Evolutionary conservation across 257 asterid species (phyloP).

Genomic region (Linaria vulgaris): DNA sequence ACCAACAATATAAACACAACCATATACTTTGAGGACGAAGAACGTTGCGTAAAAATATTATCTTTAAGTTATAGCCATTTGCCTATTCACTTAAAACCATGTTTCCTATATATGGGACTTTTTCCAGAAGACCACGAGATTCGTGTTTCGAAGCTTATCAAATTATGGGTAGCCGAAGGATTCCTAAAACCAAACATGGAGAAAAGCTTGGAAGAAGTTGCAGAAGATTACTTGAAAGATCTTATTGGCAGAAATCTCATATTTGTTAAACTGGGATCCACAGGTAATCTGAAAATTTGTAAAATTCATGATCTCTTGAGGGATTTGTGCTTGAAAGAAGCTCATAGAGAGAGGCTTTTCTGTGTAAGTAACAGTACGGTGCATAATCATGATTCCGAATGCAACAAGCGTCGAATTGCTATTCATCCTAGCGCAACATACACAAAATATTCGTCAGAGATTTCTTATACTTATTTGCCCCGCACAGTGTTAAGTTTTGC

Average conservation of each 20-base stretch:
- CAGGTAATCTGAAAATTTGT: background rate
- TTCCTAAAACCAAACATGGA: too few species aligned
- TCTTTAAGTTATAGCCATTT: too few species aligned
- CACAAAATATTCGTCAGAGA: background rate
- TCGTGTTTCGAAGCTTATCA: too few species aligned
- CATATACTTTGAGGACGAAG: background rate
- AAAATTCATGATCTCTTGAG: slow-evolving; percentile 6
- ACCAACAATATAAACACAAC: background rate
- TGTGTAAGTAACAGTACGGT: background rate
- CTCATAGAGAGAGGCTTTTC: background rate
- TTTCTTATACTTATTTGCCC: background rate
- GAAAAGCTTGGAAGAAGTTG: too few species aligned
- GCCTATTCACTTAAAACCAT: too few species aligned
- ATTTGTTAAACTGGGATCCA: slow-evolving; percentile 1
- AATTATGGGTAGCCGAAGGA: too few species aligned
- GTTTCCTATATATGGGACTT: too few species aligned
- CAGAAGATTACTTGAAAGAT: too few species aligned
- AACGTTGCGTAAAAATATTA: slow-evolving; percentile 2
- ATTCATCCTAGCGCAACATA: background rate
- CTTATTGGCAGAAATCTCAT: too few species aligned
- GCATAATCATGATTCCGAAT: background rate
- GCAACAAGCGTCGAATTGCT: background rate
- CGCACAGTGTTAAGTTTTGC: too few species aligned
- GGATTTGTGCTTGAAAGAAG: slow-evolving; percentile 8
- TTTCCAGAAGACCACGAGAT: too few species aligned